Conservation (phyloP, 2,329 filamentous ascomycete genomes). For the Aureobasidium musti region DNA sequence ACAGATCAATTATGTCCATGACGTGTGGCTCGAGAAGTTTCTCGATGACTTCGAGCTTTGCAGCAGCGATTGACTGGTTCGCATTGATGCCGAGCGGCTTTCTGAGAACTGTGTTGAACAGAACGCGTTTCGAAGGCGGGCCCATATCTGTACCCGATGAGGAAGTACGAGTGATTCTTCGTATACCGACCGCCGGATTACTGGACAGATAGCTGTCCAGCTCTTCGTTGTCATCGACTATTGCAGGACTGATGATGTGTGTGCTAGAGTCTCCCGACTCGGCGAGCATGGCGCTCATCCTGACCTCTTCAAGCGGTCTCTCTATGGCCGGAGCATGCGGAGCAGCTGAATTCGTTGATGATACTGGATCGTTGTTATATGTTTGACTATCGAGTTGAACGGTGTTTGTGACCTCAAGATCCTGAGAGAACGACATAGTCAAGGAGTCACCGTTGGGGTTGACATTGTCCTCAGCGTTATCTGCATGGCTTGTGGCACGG, state of each 20-base stretch:
- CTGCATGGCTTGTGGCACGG: neutral
- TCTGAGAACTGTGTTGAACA: constrained; percentile 14
- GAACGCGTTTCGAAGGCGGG: constrained; percentile 5
- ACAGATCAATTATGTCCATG: neutral
- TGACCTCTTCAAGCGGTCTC: neutral
- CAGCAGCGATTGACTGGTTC: neutral
- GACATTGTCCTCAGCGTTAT: neutral
- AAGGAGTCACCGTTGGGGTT: neutral
- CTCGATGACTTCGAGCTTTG: constrained; percentile 9
- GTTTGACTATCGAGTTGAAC: neutral
- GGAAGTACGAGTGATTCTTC: constrained; percentile 8
- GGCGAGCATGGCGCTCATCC: constrained; percentile 8
- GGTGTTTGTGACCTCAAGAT: neutral
- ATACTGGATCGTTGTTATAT: neutral
- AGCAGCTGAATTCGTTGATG: neutral
- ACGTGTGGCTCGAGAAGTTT: constrained; percentile 8
- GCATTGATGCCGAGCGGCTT: neutral
- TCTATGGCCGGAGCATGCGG: neutral
- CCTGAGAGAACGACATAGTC: neutral
- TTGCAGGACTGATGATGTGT: constrained; percentile 14
- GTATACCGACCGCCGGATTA: neutral
- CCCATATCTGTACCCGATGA: neutral
- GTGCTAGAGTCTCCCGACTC: neutral
- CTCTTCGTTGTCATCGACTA: constrained; percentile 6
- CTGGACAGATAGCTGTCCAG: constrained; percentile 7